Percentiles rank a stretch among this genome's conserved stretches.
Conservation (phyloP, 2,329 filamentous ascomycete species). For the Fusarium sp. region DNA sequence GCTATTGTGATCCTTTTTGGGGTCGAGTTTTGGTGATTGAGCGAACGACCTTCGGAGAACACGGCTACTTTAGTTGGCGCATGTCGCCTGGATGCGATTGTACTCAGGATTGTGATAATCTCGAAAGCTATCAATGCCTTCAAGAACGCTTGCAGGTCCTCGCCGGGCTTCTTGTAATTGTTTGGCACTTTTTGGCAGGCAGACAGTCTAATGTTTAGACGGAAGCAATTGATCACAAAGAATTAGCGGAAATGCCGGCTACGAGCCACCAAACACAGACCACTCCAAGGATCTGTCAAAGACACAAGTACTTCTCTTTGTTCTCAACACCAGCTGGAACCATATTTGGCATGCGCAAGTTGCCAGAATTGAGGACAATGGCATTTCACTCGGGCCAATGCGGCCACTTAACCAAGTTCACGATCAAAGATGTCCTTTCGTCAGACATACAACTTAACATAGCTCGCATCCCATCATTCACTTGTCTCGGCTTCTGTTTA, state of each 20-base stretch:
- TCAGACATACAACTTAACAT: slow-evolving; percentile 27
- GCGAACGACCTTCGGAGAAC: not conserved
- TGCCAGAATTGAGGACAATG: slow-evolving; percentile 26
- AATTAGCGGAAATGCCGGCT: slow-evolving; percentile 16
- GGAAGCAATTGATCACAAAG: not conserved
- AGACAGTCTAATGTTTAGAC: not conserved
- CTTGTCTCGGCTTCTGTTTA: not conserved
- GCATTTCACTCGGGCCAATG: slow-evolving; percentile 15
- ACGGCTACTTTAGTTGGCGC: not conserved
- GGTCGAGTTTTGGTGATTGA: not conserved
- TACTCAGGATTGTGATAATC: too few relatives aligned
- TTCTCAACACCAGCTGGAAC: slow-evolving; percentile 13
- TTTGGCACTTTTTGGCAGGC: not conserved
- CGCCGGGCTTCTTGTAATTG: rapidly evolving
- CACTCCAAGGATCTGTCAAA: slow-evolving; percentile 24
- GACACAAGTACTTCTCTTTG: slow-evolving; percentile 24
- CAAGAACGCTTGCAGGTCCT: rapidly evolving
- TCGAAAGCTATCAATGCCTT: rapidly evolving
- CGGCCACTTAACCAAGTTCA: slow-evolving; percentile 4
- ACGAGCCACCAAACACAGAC: slow-evolving; percentile 19
- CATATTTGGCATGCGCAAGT: slow-evolving; percentile 2
- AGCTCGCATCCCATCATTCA: not conserved
- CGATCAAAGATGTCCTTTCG: not conserved
- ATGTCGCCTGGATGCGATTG: not conserved
- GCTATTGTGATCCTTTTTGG: slow-evolving; percentile 36